Evolutionary conservation across 75 land plant species (phyloP).

Genomic region (Adiantum capillusveneris): DNA sequence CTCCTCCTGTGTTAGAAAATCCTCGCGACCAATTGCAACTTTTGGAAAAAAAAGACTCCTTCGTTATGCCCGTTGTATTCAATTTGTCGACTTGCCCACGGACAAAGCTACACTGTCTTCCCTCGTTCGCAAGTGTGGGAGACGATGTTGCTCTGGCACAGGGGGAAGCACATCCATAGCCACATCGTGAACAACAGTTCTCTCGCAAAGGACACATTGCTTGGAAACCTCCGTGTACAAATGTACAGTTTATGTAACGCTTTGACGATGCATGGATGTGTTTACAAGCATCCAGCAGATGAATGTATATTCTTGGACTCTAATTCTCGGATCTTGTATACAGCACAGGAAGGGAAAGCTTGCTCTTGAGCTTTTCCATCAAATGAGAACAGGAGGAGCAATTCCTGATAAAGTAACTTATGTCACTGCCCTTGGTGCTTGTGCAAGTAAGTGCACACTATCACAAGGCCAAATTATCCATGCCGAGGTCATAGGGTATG

Average conservation of each 20-base stretch:
- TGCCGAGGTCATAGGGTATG: conserved; percentile 10
- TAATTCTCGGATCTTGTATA: neutral
- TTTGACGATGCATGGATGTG: neutral
- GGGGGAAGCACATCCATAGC: too few species aligned
- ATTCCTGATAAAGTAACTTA: conserved; percentile 36
- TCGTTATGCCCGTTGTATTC: too few species aligned
- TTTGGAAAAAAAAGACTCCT: too few species aligned
- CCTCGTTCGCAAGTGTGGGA: too few species aligned
- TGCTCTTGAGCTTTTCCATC: conserved; percentile 17
- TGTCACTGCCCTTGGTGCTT: conserved; percentile 41
- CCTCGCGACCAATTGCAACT: too few species aligned
- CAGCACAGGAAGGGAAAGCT: neutral
- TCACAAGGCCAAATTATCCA: conserved; percentile 13
- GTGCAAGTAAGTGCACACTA: conserved; percentile 9
- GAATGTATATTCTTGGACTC: conserved; percentile 9
- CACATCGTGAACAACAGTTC: too few species aligned
- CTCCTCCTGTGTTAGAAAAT: too few species aligned
- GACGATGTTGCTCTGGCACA: too few species aligned
- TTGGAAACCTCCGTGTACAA: conserved; percentile 8
- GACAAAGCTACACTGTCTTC: too few species aligned
- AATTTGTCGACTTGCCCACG: too few species aligned
- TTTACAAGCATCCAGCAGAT: neutral
- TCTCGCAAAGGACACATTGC: neutral
- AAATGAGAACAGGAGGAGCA: conserved; percentile 25
- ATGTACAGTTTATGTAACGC: conserved; percentile 2